Evolutionary conservation across 805 yeast species (phyloP).

Genomic region (Candida chilensis): DNA sequence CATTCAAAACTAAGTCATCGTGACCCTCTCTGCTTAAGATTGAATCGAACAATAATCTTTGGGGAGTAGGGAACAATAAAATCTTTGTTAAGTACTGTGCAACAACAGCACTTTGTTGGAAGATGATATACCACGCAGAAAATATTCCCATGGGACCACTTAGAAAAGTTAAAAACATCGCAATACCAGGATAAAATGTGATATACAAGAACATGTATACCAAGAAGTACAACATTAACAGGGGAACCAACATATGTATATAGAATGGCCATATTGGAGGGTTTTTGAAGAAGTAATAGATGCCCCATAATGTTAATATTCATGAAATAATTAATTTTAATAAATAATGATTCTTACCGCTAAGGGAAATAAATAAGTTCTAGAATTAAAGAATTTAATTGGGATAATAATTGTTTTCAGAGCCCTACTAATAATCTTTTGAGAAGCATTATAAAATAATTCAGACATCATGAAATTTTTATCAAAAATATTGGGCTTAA

Average conservation of each 20-base stretch:
- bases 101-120: constrained; percentile 31
- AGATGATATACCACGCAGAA: constrained; percentile 31
- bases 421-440: too few species aligned
- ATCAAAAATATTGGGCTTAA: too few species aligned
- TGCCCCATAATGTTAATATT: constrained; percentile 24
- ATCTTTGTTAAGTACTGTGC: constrained; percentile 31
- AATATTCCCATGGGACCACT: constrained; percentile 44
- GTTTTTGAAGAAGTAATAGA: constrained; percentile 25
- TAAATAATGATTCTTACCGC: too few species aligned
- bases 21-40: constrained; percentile 34
- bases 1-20: constrained; percentile 31
- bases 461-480: too few species aligned
- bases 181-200: constrained; percentile 34
- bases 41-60: constrained; percentile 36
- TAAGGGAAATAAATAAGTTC: too few species aligned
- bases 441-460: too few species aligned
- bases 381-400: too few species aligned
- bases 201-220: constrained; percentile 25
- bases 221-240: constrained; percentile 23
- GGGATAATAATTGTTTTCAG: too few species aligned
- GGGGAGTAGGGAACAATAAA: constrained; percentile 37
- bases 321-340: too few species aligned
- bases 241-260: constrained; percentile 34
- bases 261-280: constrained; percentile 39
- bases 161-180: constrained; percentile 26